Conservation (phyloP, 1,284 basidiomycete genomes). For the Cutaneotrichosporon dermatis region DNA sequence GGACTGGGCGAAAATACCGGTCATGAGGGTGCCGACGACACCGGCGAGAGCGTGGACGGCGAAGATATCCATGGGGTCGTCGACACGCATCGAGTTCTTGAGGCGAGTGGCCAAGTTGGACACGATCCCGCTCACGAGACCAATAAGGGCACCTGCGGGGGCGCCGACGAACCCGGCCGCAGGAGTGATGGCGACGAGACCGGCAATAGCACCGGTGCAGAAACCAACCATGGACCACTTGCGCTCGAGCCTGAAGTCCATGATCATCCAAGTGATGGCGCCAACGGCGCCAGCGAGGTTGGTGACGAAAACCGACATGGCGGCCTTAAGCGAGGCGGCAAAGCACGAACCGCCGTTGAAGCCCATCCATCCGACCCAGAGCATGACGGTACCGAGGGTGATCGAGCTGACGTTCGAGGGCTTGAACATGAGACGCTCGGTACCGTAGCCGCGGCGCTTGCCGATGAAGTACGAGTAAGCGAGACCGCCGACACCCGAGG, state of each 20-base stretch:
- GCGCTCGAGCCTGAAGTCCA: conserved; percentile 77
- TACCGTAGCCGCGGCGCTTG: conserved; percentile 60
- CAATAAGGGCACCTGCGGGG: conserved; percentile 62
- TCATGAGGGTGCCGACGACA: conserved; percentile 69
- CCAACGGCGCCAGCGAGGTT: conserved; percentile 57
- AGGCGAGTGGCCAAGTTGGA: conserved; percentile 86
- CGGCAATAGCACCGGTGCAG: conserved; percentile 62
- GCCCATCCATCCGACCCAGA: conserved; percentile 79
- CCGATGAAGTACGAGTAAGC: conserved; percentile 70
- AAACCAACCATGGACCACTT: conserved; percentile 82
- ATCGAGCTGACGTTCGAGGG: conserved; percentile 82
- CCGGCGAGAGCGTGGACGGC: conserved; percentile 90
- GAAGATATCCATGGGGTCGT: conserved; percentile 62
- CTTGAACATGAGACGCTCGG: conserved; percentile 79
- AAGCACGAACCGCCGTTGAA: conserved; percentile 68
- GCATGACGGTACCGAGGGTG: conserved; percentile 77
- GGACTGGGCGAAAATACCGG: conserved; percentile 63
- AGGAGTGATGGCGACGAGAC: conserved; percentile 77
- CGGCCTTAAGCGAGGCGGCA: conserved; percentile 82
- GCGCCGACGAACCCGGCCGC: conserved; percentile 50
- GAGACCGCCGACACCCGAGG: conserved; percentile 78
- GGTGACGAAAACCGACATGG: conserved; percentile 81
- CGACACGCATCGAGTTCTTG: conserved; percentile 53
- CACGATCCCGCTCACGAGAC: conserved; percentile 65
- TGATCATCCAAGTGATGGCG: conserved; percentile 81